These are phyloP conservation scores for Camellia japonica DNA, from an alignment of 148 eudicot genomes.

Conservation along the genomic window DNA sequence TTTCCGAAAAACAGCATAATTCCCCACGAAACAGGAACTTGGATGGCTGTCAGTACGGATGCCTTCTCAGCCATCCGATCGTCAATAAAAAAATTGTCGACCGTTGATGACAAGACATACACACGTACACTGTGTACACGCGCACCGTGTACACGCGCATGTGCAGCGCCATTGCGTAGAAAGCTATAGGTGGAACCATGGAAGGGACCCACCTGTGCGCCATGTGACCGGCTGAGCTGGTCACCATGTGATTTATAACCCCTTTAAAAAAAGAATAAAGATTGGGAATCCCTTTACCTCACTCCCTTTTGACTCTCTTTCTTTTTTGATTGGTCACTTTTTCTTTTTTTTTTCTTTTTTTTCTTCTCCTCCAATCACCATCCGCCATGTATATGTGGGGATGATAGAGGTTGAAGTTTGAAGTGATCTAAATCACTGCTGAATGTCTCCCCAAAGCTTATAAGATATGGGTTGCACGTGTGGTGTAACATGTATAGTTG, in stretches of 20 bases:
- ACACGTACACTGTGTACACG: too few species aligned
- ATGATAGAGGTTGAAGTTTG: too few species aligned
- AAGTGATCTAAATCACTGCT: too few species aligned
- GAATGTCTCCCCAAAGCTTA: not conserved
- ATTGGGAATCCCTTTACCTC: too few species aligned
- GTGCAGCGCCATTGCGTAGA: conserved; percentile 19
- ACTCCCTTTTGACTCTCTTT: too few species aligned
- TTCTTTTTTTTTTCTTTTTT: too few species aligned
- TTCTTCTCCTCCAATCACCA: too few species aligned
- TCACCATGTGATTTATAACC: conserved; percentile 26
- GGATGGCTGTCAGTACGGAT: not conserved
- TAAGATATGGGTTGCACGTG: not conserved
- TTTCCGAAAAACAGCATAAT: too few species aligned
- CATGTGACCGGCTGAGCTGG: conserved; percentile 33
- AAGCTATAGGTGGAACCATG: not conserved
- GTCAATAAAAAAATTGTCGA: not conserved
- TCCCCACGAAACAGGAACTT: not conserved
- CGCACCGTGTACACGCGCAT: too few species aligned
- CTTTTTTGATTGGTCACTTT: too few species aligned
- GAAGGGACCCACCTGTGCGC: not conserved
- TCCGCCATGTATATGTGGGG: too few species aligned
- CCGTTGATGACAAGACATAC: not conserved
- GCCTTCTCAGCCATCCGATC: not conserved
- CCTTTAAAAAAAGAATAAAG: not conserved
- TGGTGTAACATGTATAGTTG: not conserved